Conservation (phyloP, 495 filamentous ascomycete genomes). For the Lindgomyces ingoldianus region DNA sequence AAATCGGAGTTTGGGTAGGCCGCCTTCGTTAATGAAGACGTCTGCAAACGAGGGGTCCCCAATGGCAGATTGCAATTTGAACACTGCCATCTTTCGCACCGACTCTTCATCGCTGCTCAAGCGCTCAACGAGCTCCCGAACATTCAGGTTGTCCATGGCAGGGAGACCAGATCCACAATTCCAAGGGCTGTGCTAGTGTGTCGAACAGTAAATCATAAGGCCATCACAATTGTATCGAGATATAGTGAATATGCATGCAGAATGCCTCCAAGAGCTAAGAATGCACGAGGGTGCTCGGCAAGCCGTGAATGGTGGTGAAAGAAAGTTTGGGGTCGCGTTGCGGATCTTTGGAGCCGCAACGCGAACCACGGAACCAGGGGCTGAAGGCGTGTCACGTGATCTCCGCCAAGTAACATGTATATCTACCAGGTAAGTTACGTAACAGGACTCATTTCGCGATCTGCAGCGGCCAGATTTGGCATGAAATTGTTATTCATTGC, state of each 20-base stretch:
- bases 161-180: neutral
- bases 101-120: conserved; percentile 81
- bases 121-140: conserved; percentile 67
- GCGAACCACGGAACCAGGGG: neutral
- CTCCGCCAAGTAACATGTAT: too few relatives aligned
- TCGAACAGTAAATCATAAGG: too few relatives aligned
- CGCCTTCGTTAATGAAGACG: conserved; percentile 88
- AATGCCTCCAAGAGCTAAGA: neutral
- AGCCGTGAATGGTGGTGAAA: neutral
- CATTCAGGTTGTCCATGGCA: conserved; percentile 59
- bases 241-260: neutral
- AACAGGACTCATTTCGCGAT: too few relatives aligned
- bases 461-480: too few relatives aligned
- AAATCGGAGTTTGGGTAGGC: conserved; percentile 74
- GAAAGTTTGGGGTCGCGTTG: neutral
- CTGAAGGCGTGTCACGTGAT: neutral
- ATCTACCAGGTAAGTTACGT: too few relatives aligned
- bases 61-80: conserved; percentile 92
- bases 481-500: neutral
- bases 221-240: neutral
- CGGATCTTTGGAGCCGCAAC: neutral
- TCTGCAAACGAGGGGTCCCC: conserved; percentile 97
- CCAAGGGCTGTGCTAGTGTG: too few relatives aligned
- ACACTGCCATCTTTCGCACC: conserved; percentile 97
- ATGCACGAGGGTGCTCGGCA: neutral